These are phyloP conservation scores for Naganishia sp. DNA, from an alignment of 1,284 basidiomycete species.

Conservation along the genomic window DNA sequence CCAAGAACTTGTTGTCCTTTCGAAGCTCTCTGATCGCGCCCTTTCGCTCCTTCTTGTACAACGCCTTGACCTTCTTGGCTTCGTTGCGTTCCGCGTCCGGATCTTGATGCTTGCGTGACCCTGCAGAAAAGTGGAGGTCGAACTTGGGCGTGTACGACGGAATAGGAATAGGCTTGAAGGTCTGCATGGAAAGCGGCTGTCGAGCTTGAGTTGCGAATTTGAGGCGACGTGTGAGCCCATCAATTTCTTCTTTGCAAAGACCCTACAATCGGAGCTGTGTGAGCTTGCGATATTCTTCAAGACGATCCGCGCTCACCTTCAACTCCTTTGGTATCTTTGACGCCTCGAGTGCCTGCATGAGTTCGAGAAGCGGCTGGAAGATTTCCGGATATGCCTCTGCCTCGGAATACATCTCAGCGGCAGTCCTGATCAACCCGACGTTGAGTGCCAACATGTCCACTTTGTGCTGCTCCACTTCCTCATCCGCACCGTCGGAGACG, in stretches of 20 bases:
- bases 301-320: slow-evolving; percentile 58
- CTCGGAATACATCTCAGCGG: slow-evolving; percentile 72
- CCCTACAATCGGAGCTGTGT: slow-evolving; percentile 51
- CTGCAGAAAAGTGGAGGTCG: slow-evolving; percentile 68
- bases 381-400: slow-evolving; percentile 81
- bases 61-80: slow-evolving; percentile 76
- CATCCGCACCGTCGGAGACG: slow-evolving; percentile 43
- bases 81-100: slow-evolving; percentile 91
- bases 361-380: slow-evolving; percentile 65
- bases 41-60: slow-evolving; percentile 95
- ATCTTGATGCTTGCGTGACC: slow-evolving; percentile 75
- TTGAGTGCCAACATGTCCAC: slow-evolving; percentile 59
- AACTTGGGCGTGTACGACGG: slow-evolving; percentile 92
- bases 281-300: slow-evolving; percentile 25
- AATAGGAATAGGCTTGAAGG: slow-evolving; percentile 95
- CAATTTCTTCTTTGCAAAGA: slow-evolving; percentile 53
- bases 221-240: slow-evolving; percentile 64
- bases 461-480: slow-evolving; percentile 59
- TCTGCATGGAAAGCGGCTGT: slow-evolving; percentile 79
- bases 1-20: slow-evolving; percentile 92
- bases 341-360: slow-evolving; percentile 63
- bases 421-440: slow-evolving; percentile 66
- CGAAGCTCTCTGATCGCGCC: slow-evolving; percentile 94
- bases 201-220: slow-evolving; percentile 73
- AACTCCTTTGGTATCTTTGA: slow-evolving; percentile 60